Conservation (phyloP, 2,329 filamentous ascomycete species). For the Fusarium xylarioides region DNA sequence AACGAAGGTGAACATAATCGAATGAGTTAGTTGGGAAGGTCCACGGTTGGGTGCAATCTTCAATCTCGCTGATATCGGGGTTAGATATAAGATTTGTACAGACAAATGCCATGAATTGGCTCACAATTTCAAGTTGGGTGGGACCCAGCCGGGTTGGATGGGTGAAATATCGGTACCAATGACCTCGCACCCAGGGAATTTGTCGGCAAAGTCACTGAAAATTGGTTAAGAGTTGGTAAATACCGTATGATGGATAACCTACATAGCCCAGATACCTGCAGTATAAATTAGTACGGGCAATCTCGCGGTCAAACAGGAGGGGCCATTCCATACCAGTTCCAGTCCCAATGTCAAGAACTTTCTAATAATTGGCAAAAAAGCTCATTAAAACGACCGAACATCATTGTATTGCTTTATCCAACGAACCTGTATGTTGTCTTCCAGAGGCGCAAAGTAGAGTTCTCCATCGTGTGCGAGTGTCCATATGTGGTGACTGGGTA, state of each 20-base stretch:
- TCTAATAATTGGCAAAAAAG: neutral
- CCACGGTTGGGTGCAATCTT: neutral
- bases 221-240: neutral
- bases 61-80: neutral
- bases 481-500: neutral
- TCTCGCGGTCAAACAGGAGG: fast-evolving
- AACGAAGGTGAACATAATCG: neutral
- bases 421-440: neutral
- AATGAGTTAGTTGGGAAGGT: neutral
- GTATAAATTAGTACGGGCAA: neutral
- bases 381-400: fast-evolving
- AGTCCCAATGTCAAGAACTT: neutral
- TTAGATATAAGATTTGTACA: fast-evolving
- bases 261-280: neutral
- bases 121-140: neutral
- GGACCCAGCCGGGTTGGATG: neutral
- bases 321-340: neutral
- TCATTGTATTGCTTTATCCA: fast-evolving
- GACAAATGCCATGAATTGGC: fast-evolving
- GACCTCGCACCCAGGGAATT: neutral
- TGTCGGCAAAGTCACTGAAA: neutral
- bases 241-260: fast-evolving
- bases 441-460: neutral
- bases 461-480: neutral
- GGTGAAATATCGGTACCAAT: neutral